Conservation (phyloP, 2,329 filamentous ascomycete genomes). For the Aspergillus piperis region DNA sequence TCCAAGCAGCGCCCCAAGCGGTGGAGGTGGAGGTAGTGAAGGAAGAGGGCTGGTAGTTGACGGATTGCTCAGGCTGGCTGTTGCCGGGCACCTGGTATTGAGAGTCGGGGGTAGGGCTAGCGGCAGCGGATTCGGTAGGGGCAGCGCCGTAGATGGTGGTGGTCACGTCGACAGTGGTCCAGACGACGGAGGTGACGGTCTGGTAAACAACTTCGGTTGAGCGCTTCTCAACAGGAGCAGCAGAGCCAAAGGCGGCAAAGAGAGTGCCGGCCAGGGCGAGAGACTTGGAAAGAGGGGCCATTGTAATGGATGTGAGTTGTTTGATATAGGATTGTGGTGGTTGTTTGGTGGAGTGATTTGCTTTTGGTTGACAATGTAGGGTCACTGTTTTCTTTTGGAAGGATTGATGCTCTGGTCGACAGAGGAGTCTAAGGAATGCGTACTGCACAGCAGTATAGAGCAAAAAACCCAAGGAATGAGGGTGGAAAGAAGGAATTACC, state of each 20-base stretch:
- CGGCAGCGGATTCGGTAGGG: slow-evolving; percentile 16
- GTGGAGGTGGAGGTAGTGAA: slow-evolving; percentile 14
- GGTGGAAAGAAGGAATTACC: slow-evolving; percentile 21
- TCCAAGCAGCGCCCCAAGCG: slow-evolving; percentile 7
- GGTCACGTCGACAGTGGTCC: slow-evolving; percentile 52
- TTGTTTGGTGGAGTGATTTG: slow-evolving; percentile 9
- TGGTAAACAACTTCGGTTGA: slow-evolving; percentile 48
- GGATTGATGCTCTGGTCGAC: slow-evolving; percentile 12
- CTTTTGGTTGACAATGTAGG: slow-evolving; percentile 9
- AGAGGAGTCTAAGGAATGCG: slow-evolving; percentile 14
- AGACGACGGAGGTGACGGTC: slow-evolving; percentile 51
- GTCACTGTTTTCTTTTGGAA: slow-evolving; percentile 2
- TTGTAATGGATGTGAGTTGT: slow-evolving; percentile 18
- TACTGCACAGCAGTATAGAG: slow-evolving; percentile 26
- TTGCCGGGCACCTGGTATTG: background rate
- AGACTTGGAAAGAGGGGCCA: slow-evolving; percentile 42
- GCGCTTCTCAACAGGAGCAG: slow-evolving; percentile 40
- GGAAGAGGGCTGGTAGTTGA: slow-evolving; percentile 1
- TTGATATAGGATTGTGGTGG: background rate
- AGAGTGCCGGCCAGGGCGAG: slow-evolving; percentile 39
- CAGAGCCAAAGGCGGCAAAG: slow-evolving; percentile 34
- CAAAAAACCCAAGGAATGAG: slow-evolving; percentile 15
- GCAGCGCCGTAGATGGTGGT: slow-evolving; percentile 48
- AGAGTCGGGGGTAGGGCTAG: slow-evolving; percentile 21
- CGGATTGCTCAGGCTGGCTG: slow-evolving; percentile 1